Base-by-base conservation (phyloP, 2,329 filamentous ascomycete species). In the Fusarium lyarnte region DNA sequence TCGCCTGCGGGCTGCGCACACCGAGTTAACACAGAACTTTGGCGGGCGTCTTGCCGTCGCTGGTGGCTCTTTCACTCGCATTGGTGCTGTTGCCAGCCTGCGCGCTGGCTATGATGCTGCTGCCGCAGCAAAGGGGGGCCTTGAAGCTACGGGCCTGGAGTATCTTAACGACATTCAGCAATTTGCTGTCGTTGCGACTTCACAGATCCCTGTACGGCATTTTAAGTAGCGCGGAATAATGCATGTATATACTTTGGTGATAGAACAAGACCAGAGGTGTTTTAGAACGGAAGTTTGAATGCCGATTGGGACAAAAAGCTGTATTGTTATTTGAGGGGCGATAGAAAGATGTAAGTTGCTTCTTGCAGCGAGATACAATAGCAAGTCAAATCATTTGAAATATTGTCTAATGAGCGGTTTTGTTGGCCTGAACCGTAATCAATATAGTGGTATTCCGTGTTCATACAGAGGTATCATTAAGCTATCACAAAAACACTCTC, bases 21-120 rank as follows among this genome's bases (percentile, higher is more conserved):
- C 81, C 5, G 84, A 91, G 58, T 84, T 94, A 9, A 78, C 82
- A 36, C 67, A 83, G 7, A 82, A 84, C 9, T 97, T 91, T 79
- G 80, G 85, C 13, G 90, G 91, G 19, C 85, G 87, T 17, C 83
- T 97, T 33, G 87, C 90, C 65, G 90, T 96, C 23, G 87, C 85
- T 0, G 88, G 88, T 8, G 85, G 87, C 41, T 88, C 87, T 58
- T 90, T 88, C 79, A 84, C 84, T 29, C 77, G 79, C 27, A 83
- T 88, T 39, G 88, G 88, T 47, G 85, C 87, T 47, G 80, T 87
- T 73, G 84, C 83, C 16, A 82, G 85, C 61, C 81, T 90, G 72
- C 85, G 88, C 63, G 84, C 87, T 41, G 80, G 78, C 12, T 80
- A 81, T 52, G 80, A 81, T 38, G 63, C 76, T 29, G 80, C 79